Conservation (phyloP, 441 rosid genomes). For the Adansonia grandidieri region DNA sequence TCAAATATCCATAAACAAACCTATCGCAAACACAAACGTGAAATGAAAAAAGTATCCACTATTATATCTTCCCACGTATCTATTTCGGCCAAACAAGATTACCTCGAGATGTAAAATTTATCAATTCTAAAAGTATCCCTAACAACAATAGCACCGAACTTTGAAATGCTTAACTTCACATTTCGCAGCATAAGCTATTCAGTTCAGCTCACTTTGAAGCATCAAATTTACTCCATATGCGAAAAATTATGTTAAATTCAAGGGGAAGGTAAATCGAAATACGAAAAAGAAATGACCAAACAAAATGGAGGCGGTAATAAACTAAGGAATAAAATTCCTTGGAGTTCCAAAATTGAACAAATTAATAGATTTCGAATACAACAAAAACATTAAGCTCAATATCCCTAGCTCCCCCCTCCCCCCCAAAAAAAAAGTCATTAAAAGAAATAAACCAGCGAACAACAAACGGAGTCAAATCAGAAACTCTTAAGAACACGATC, state of each 20-base stretch:
- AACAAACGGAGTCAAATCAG: neutral
- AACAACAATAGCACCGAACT: neutral
- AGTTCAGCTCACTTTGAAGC: neutral
- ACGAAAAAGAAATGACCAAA: neutral
- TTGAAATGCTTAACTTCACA: conserved; percentile 3
- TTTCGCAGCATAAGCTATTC: neutral
- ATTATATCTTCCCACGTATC: neutral
- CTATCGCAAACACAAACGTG: no score
- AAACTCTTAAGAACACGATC: neutral
- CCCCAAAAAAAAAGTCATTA: neutral
- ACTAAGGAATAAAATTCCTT: neutral
- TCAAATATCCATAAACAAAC: no score
- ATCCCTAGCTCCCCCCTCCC: neutral
- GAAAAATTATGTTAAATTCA: neutral
- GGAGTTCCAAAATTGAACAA: neutral
- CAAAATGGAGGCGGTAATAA: neutral
- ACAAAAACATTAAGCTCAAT: neutral
- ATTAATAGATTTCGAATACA: neutral
- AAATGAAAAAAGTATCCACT: no score
- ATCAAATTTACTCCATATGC: no score
- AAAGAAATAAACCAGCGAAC: no score
- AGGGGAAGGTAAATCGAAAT: neutral
- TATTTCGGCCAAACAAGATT: neutral
- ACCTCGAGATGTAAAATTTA: neutral
- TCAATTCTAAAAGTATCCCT: neutral